Evolutionary conservation across 768 basidiomycete species (phyloP).

Genomic region (Agrocybe praecox): DNA sequence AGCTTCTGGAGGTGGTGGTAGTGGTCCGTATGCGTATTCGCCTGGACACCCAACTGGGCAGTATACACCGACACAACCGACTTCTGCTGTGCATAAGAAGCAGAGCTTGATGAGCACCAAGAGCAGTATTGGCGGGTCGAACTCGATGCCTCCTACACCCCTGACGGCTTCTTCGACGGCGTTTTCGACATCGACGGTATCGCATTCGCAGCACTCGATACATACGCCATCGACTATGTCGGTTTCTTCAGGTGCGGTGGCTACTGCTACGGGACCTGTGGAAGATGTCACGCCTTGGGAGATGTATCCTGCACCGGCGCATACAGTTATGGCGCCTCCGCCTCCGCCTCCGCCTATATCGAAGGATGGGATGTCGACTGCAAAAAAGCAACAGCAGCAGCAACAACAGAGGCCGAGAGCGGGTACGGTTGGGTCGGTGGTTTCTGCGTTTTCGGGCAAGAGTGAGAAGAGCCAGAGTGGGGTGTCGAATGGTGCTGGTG

Average conservation of each 20-base stretch:
- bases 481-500: neutral
- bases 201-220: neutral
- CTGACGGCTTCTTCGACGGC: neutral
- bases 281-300: conserved; percentile 25
- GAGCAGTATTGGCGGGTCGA: too few species aligned
- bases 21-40: too few species aligned
- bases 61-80: too few species aligned
- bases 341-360: neutral
- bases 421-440: neutral
- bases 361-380: neutral
- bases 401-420: neutral
- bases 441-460: neutral
- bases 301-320: conserved; percentile 10
- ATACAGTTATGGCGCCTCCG: neutral
- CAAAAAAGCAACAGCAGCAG: neutral
- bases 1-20: too few species aligned
- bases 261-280: conserved; percentile 9
- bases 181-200: neutral
- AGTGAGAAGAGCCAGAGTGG: neutral
- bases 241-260: neutral
- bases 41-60: too few species aligned
- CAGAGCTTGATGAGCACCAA: too few species aligned
- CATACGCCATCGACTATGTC: neutral
- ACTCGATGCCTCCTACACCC: neutral
- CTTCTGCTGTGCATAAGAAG: too few species aligned